Base-by-base conservation (phyloP, 768 basidiomycete genomes). In the Termitomyces sp. region DNA sequence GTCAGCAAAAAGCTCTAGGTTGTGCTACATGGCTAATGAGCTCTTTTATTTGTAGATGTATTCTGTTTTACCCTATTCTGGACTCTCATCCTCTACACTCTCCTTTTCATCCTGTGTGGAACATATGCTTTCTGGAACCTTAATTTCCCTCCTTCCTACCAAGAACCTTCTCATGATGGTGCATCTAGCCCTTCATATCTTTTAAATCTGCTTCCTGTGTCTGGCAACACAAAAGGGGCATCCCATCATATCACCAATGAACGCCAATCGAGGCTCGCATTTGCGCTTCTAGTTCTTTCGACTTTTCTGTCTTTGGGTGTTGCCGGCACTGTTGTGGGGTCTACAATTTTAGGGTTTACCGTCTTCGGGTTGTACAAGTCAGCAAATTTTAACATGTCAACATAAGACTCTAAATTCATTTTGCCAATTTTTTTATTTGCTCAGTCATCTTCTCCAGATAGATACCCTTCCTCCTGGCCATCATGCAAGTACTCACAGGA, bases 41-140 rank as follows among this genome's bases (percentile, higher is more conserved):
- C 21, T 2, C n/a, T 32, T 46, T 26, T n/a, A 43, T 3, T 52
- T 14, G 37, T 53, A 81, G 79, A 82, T 57, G 64, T 80, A 24
- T 80, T 82, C 63, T 72, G 72, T 35, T 80, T 80, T 65, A 80
- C 78, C 24, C 65, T 82, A 17, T 80, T 76, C 55, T 82, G 80
- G 79, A 77, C 71, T 17, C 68, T 80, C 12, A 65, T 77, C 37
- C 77, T 79, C 52, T 80, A 80, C 64, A 75, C 72, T 0, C 80
- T 78, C 32, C 60, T 77, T n/a, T 80, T 80, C 59, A 56, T 79
- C 45, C 43, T 75, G 40, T 80, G 77, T 55, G 80, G 79, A 7
- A 56, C 62, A 8, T 80, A 79, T 55, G 78, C 79, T 12, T 80
- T 80, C 58, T 71, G 76, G 68, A 82, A 80, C 57, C 71, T 79